Evolutionary conservation across 2,329 filamentous ascomycete genomes (phyloP), one percentile per base, ranked within the genome.

Genomic region (Ophiostoma sp.): DNA sequence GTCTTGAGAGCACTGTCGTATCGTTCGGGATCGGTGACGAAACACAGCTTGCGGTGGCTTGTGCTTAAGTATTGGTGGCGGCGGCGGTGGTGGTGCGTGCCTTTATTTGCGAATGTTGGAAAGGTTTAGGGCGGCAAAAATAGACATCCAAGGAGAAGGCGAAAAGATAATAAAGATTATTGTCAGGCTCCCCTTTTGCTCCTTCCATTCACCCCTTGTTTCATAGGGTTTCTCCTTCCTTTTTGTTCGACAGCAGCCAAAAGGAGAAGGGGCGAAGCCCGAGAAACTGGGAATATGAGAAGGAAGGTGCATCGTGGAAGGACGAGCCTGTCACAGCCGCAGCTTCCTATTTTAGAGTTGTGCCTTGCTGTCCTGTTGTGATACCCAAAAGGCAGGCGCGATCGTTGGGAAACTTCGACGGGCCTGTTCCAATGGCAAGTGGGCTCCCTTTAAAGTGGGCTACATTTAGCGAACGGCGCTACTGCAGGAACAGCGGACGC

Each of bases 311-410:
- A 36, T 36, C 57, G 31, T 9, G 36, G 19, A 50, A 33, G 64
- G n/a, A 17, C 7, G 17, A 33, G 22, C 1, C 17, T 39, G 36
- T 64, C n/a, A 50, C 64, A 68, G 36, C 39, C 48, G 48, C 11
- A 25, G 48, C 39, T 69, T 69, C 66, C 48, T 55, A 57, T 69
- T 42, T 69, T 69, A 39, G 66, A 50, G 28, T 39, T 69, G 39
- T 45, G 15, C 15, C 36, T 45, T 64, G 9, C 6, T 33, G 25
- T 33, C 42, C 17, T 50, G 42, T 55, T 55, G 66, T 69, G 45
- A 25, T 25, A 39, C 45, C 48, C 48, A 36, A 17, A 52, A 33
- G 28, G 28, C 48, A 55, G 28, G 66, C 48, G n/a, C 66, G 61
- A 45, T 66, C 61, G 36, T 28, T 45, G 36, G 36, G 19, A 39